A percentile compares a stretch with the other conserved stretches of the same genome.
phyloP scores from a whole-genome alignment of 1,284 basidiomycete species.

The Ganoderma multipileum region DNA sequence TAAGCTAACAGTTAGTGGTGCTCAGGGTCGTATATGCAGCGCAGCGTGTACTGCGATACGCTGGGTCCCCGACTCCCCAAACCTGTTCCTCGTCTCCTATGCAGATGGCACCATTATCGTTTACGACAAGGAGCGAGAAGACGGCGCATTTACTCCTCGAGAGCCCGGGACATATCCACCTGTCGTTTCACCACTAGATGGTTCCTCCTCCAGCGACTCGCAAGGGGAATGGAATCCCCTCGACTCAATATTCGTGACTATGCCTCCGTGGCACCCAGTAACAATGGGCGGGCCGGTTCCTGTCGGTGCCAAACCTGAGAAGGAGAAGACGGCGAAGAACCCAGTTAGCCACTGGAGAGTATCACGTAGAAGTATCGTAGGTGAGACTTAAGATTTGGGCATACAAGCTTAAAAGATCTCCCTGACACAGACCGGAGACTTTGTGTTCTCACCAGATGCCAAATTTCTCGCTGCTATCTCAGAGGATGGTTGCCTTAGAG shows the following conservation, averaged over 20 bases:
- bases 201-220: conserved; percentile 21
- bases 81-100: conserved; percentile 91
- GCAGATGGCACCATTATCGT: conserved; percentile 89
- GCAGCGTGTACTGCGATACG: conserved; percentile 85
- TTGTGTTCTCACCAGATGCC: conserved; percentile 91
- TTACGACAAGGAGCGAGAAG: conserved; percentile 90
- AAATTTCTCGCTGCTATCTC: conserved; percentile 86
- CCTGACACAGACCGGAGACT: conserved; percentile 57
- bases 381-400: conserved; percentile 48
- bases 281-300: conserved; percentile 44
- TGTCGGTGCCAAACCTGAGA: conserved; percentile 54
- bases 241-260: conserved; percentile 80
- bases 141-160: conserved; percentile 73
- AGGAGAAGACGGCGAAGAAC: conserved; percentile 78
- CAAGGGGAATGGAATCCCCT: conserved; percentile 73
- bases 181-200: conserved; percentile 26
- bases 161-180: conserved; percentile 49
- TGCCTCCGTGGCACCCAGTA: conserved; percentile 82
- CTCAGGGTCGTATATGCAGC: conserved; percentile 80
- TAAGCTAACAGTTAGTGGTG: conserved; percentile 10
- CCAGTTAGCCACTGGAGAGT: conserved; percentile 88
- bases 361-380: conserved; percentile 73
- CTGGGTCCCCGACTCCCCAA: conserved; percentile 88
- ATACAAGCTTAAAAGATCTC: neutral
- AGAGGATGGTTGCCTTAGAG: conserved; percentile 88